These are phyloP conservation scores for Cordyceps javanica DNA, from an alignment of 2,329 filamentous ascomycete genomes.

Conservation along the genomic window DNA sequence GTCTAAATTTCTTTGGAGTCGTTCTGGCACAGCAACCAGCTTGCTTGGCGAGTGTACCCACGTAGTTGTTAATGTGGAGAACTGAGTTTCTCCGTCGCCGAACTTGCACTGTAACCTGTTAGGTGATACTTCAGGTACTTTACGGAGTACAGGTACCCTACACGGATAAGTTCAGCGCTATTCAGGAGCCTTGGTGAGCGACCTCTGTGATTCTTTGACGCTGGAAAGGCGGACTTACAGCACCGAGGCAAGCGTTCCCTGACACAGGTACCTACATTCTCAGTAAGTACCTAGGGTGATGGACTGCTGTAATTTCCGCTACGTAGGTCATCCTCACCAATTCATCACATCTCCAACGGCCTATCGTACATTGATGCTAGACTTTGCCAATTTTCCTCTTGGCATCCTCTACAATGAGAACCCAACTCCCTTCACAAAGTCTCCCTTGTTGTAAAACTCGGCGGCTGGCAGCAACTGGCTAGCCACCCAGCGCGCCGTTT, in stretches of 20 bases:
- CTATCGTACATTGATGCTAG: not conserved
- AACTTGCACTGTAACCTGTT: not conserved
- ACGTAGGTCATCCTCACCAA: too few species aligned
- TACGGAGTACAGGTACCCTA: not conserved
- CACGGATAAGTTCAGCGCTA: too few species aligned
- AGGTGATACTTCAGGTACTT: not conserved
- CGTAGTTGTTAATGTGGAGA: not conserved
- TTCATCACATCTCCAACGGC: too few species aligned
- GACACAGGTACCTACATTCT: too few species aligned
- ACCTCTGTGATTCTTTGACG: too few species aligned
- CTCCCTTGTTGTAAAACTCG: conserved; percentile 46
- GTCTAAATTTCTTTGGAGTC: conserved; percentile 11
- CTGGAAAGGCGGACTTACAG: too few species aligned
- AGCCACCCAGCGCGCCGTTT: conserved; percentile 55
- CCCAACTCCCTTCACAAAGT: conserved; percentile 42
- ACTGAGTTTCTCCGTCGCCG: conserved; percentile 10
- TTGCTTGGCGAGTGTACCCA: not conserved
- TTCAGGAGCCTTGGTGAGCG: too few species aligned
- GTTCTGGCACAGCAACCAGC: conserved; percentile 14
- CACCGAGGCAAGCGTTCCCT: too few species aligned
- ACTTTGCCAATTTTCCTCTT: not conserved
- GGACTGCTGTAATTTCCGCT: too few species aligned
- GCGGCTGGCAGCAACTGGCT: conserved; percentile 43
- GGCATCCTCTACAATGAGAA: conserved; percentile 15
- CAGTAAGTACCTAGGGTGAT: too few species aligned